phyloP scores from a whole-genome alignment of 345 rosid genomes.

The Zanthoxylum bungeanum region DNA sequence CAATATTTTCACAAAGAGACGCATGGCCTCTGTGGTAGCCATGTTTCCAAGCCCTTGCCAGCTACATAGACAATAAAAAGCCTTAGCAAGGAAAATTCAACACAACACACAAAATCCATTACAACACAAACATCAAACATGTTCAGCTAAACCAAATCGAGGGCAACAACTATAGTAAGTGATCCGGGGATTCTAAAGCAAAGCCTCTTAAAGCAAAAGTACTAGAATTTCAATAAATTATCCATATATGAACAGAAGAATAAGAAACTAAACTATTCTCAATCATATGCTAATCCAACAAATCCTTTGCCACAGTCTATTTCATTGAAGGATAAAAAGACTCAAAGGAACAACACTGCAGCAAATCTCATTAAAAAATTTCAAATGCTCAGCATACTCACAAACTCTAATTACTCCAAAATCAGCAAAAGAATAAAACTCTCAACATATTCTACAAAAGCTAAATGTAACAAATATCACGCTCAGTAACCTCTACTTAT shows the following conservation, averaged over 20 bases:
- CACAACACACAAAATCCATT: neutral
- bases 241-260: neutral
- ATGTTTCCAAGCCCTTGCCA: slow-evolving; percentile 96
- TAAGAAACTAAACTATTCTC: neutral
- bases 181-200: neutral
- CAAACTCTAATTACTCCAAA: neutral
- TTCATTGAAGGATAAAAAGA: neutral
- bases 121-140: neutral
- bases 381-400: neutral
- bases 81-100: slow-evolving; percentile 9
- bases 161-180: neutral
- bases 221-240: neutral
- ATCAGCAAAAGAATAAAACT: neutral
- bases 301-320: neutral
- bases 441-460: neutral
- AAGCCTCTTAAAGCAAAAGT: no score
- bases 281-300: neutral
- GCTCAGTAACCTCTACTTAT: neutral
- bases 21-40: slow-evolving; percentile 97
- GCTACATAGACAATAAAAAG: slow-evolving; percentile 42
- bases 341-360: neutral
- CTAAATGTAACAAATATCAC: neutral
- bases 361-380: neutral
- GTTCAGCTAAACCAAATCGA: neutral
- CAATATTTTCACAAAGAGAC: slow-evolving; percentile 95